Conservation (phyloP, 257 asterid genomes). For the Ocimum tenuiflorum region DNA sequence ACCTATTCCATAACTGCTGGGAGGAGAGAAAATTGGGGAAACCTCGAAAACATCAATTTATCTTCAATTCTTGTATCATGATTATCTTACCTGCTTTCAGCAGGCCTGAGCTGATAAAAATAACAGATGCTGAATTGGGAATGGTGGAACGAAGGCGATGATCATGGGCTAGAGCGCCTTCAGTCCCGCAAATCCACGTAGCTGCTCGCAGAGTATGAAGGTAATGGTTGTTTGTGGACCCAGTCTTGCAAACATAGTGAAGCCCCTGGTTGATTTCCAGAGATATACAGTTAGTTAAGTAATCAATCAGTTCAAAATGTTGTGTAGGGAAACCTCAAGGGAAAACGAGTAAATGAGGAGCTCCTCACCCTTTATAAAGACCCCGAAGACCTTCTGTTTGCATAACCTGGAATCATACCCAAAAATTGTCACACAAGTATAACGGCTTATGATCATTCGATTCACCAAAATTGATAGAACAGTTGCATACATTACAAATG, state of each 20-base stretch:
- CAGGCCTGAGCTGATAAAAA: background rate
- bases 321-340: background rate
- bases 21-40: background rate
- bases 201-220: slow-evolving; percentile 80
- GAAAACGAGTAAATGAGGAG: background rate
- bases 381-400: slow-evolving; percentile 82
- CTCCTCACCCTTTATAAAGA: slow-evolving; percentile 91
- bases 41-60: background rate
- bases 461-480: background rate
- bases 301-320: background rate
- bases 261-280: slow-evolving; percentile 46
- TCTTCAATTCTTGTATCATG: slow-evolving; percentile 6
- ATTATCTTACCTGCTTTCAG: slow-evolving; percentile 4
- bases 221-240: slow-evolving; percentile 91
- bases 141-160: background rate
- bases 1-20: background rate
- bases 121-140: background rate
- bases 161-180: slow-evolving; percentile 46
- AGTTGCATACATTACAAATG: background rate
- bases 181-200: slow-evolving; percentile 68
- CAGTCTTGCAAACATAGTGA: slow-evolving; percentile 81
- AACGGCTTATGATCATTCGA: background rate
- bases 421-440: slow-evolving; percentile 2
- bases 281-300: background rate
- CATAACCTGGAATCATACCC: slow-evolving; percentile 57